Percentiles rank a stretch among this genome's conserved stretches.
Conservation (phyloP, 2,329 filamentous ascomycete genomes). For the Emericellopsis atlantica region DNA sequence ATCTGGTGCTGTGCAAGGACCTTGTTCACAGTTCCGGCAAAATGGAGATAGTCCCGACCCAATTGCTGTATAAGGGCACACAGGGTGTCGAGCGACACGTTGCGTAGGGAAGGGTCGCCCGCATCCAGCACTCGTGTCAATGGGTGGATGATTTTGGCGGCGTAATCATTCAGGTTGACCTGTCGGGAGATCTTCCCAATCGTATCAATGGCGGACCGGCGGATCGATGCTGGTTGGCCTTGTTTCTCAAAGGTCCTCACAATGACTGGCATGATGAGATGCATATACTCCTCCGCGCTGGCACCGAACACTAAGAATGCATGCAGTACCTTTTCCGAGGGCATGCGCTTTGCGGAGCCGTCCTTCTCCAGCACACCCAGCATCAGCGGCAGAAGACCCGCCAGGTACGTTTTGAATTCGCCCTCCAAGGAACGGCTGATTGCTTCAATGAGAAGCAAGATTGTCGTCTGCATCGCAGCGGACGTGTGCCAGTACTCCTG, state of each 20-base stretch:
- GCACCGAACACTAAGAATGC: conserved; percentile 93
- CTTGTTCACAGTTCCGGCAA: conserved; percentile 88
- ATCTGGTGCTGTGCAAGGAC: conserved; percentile 68
- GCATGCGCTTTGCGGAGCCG: conserved; percentile 56
- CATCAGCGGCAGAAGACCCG: conserved; percentile 82
- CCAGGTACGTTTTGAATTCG: conserved; percentile 95
- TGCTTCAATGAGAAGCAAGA: conserved; percentile 82
- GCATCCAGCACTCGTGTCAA: conserved; percentile 70
- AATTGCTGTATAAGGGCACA: conserved; percentile 94
- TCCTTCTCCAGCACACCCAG: conserved; percentile 88
- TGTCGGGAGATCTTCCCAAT: conserved; percentile 88
- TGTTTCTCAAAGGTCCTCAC: conserved; percentile 88
- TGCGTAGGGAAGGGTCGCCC: conserved; percentile 59
- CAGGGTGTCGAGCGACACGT: conserved; percentile 81
- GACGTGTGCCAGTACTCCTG: conserved; percentile 84
- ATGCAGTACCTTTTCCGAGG: conserved; percentile 84
- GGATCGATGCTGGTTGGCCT: conserved; percentile 64
- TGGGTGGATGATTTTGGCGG: conserved; percentile 91
- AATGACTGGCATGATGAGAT: conserved; percentile 91
- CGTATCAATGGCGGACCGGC: conserved; percentile 86
- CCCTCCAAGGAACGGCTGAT: conserved; percentile 90
- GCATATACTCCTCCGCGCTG: conserved; percentile 97
- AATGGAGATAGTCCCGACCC: conserved; percentile 89
- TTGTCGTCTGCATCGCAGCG: conserved; percentile 75
- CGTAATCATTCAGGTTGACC: conserved; percentile 95